These are phyloP conservation scores for Loxodes magnus DNA, from an alignment of 73 alveolate genomes.

Conservation along the genomic window DNA sequence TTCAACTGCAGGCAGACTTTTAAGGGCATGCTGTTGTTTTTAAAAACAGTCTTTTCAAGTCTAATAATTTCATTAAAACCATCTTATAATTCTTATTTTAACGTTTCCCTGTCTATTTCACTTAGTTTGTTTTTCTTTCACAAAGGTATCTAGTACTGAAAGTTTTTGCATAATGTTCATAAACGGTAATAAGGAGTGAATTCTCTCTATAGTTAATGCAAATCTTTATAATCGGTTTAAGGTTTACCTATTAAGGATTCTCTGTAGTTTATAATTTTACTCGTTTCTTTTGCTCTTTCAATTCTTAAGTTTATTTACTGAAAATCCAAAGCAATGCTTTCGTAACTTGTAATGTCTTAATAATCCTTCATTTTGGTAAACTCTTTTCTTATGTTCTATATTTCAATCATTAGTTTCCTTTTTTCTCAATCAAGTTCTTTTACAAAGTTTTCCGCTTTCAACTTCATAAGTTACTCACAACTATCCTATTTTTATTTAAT, in stretches of 20 bases:
- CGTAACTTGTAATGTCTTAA: constrained; percentile 19
- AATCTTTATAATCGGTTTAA: constrained; percentile 41
- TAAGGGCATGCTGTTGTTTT: constrained; percentile 31
- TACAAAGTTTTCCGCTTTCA: constrained; percentile 47
- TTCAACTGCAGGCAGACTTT: constrained; percentile 18
- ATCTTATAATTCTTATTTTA: constrained; percentile 40
- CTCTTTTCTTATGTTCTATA: constrained; percentile 16
- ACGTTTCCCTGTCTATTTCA: constrained; percentile 31
- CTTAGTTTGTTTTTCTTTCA: constrained; percentile 27
- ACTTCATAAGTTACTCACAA: constrained; percentile 32
- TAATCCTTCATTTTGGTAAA: constrained; percentile 27
- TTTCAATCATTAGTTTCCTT: constrained; percentile 18
- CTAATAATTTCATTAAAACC: constrained; percentile 47
- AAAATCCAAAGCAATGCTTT: constrained; percentile 15
- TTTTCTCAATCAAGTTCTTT: constrained; percentile 26
- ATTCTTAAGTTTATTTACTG: constrained; percentile 36
- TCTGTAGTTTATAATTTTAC: constrained; percentile 51
- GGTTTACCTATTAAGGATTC: constrained; percentile 42
- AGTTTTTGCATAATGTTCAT: constrained; percentile 32
- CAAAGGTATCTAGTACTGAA: constrained; percentile 23
- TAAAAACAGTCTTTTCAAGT: constrained; percentile 49
- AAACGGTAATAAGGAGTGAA: constrained; percentile 43
- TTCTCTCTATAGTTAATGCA: constrained; percentile 31
- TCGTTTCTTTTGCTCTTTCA: constrained; percentile 43
- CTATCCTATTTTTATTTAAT: constrained; percentile 30